Base-by-base conservation (phyloP, 495 filamentous ascomycete species). In the Parathielavia hyrcaniae region DNA sequence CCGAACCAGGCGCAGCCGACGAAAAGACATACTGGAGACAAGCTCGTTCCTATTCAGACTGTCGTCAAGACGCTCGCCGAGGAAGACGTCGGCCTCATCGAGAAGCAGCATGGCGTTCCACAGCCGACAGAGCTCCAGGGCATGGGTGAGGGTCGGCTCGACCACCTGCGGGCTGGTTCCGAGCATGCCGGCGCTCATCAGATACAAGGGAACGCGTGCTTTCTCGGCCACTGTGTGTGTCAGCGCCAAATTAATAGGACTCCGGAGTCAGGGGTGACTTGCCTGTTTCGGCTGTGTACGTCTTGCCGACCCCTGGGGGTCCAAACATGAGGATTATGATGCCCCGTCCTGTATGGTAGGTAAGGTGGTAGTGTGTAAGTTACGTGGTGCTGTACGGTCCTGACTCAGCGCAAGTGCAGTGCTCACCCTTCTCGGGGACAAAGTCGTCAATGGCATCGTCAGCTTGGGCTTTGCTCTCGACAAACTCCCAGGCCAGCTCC, bases 311-410 rank as follows among this genome's bases (percentile, higher is more conserved):
- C 0, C 81, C 82, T 0, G 83, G 80, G 0, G 66, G 67, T 0
- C 83, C 83, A 49, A 77, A 76, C 5, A 84, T 72, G 5, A 84
- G 70, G 16, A 77, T 73, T n/a, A 78, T 74, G n/a, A 83, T 67
- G 4, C 79, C 81, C 2, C 58, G 58, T 10, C 58, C 61, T 64
- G 32, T n/a, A 14, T 19, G 44, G 13, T 5, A 2, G 20, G 47
- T 53, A 44, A 55, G 26, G n/a, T n/a, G n/a, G n/a, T n/a, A n/a
- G n/a, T n/a, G n/a, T n/a, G n/a, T n/a, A n/a, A n/a, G n/a, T n/a
- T 46, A 23, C 4, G 2, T 22, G 30, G 16, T 13, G n/a, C 4
- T 26, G 26, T n/a, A n/a, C n/a, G n/a, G n/a, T 7, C 47, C 17
- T 9, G 5, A 34, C 13, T 20, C 68, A 69, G 2, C 13, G 9